phyloP scores from a whole-genome alignment of 371 early-diverging fungal species.

The Phascolomyces articulosus region DNA sequence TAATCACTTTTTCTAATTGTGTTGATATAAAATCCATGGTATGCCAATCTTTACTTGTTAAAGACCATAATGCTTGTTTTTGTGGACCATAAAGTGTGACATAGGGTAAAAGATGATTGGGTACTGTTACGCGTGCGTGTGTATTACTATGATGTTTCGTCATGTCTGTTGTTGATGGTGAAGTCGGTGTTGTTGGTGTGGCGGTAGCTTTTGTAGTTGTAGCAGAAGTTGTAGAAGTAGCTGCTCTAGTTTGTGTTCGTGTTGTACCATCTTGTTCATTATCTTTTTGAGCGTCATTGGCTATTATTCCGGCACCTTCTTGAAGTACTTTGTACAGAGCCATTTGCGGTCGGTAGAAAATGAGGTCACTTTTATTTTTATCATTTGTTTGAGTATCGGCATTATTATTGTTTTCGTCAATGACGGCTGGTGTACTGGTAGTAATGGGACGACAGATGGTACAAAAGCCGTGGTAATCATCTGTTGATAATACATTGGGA shows the following conservation, averaged over 20 bases:
- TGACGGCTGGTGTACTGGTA: neutral
- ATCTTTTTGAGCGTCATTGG: neutral
- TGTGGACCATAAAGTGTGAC: constrained; percentile 23
- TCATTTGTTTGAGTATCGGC: neutral
- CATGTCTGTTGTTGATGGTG: neutral
- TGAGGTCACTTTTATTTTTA: constrained; percentile 1
- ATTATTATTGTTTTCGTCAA: neutral
- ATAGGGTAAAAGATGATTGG: constrained; percentile 12
- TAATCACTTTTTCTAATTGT: constrained; percentile 7
- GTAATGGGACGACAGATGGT: constrained; percentile 9
- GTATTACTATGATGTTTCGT: neutral
- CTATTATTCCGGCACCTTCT: neutral
- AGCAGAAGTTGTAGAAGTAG: neutral
- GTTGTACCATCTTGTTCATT: neutral
- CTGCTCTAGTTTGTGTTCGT: neutral
- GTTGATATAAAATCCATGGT: constrained; percentile 23
- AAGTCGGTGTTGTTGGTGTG: neutral
- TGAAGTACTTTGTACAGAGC: constrained; percentile 14
- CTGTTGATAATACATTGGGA: neutral
- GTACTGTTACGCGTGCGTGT: constrained; percentile 4
- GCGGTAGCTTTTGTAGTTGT: neutral
- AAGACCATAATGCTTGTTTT: constrained; percentile 26
- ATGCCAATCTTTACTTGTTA: constrained; percentile 34
- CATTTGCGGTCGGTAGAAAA: constrained; percentile 25
- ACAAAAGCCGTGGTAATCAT: constrained; percentile 2